phyloP scores from a whole-genome alignment of 2,329 filamentous ascomycete species.

The Dichotomopilus funicola region DNA sequence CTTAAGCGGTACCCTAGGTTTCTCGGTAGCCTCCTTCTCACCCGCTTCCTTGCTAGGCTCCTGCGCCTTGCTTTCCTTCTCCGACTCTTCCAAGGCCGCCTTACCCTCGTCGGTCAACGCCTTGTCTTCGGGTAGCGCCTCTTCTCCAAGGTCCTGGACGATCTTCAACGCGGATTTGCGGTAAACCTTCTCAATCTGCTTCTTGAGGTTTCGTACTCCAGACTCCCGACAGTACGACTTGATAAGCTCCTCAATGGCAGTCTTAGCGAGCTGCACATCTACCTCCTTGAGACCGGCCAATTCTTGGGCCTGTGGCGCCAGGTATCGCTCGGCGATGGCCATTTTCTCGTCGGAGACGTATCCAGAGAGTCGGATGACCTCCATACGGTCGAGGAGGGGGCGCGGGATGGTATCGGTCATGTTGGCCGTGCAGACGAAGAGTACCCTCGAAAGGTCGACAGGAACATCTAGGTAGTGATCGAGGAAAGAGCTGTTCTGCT shows the following conservation, averaged over 20 bases:
- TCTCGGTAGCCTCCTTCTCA: conserved; percentile 60
- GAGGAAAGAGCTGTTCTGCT: conserved; percentile 95
- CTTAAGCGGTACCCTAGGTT: conserved; percentile 67
- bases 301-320: conserved; percentile 91
- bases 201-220: conserved; percentile 95
- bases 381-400: conserved; percentile 92
- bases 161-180: conserved; percentile 96
- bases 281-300: conserved; percentile 84
- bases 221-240: conserved; percentile 98
- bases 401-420: conserved; percentile 97
- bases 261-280: conserved; percentile 77
- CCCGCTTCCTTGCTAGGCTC: conserved; percentile 29
- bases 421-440: conserved; percentile 98
- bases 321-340: conserved; percentile 90
- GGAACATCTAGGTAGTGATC: conserved; percentile 99
- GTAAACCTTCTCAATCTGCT: conserved; percentile 99
- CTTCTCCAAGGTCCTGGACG: conserved; percentile 86
- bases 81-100: conserved; percentile 61
- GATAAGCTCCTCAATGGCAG: conserved; percentile 92
- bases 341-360: conserved; percentile 99
- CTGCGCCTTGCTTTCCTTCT: conserved; percentile 40
- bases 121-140: conserved; percentile 70
- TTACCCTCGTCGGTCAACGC: conserved; percentile 84
- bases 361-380: conserved; percentile 90
- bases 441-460: conserved; percentile 91